Percentiles rank a stretch among this genome's conserved stretches.
Evolutionary conservation across 176 grass and related monocot genomes (phyloP).

Genomic region (Neostapfia colusana): DNA sequence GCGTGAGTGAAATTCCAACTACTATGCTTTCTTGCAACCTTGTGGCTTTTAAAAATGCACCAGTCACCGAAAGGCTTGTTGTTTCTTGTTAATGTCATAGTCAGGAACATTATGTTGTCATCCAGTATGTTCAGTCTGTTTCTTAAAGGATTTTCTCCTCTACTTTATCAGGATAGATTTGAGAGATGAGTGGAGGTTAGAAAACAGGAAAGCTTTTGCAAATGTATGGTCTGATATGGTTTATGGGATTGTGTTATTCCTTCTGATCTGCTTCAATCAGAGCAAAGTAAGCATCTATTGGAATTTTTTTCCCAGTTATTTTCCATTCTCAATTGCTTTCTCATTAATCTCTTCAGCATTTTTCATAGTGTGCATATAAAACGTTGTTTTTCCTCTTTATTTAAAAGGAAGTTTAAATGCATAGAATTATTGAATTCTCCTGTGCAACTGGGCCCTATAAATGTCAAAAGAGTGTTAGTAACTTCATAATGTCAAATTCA

Average conservation of each 20-base stretch:
- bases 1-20: slow-evolving; percentile 58
- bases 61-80: slow-evolving; percentile 23
- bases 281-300: slow-evolving; percentile 65
- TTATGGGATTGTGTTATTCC: slow-evolving; percentile 74
- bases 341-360: neutral
- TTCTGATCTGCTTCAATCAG: slow-evolving; percentile 88
- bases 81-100: slow-evolving; percentile 19
- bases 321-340: neutral
- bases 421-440: neutral
- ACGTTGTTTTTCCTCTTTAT: neutral
- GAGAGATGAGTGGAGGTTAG: slow-evolving; percentile 86
- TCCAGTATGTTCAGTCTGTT: slow-evolving; percentile 28
- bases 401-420: slow-evolving; percentile 2
- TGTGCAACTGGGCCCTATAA: neutral
- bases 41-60: slow-evolving; percentile 23
- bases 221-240: slow-evolving; percentile 93
- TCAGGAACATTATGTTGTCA: slow-evolving; percentile 9
- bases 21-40: slow-evolving; percentile 33
- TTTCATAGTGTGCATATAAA: slow-evolving; percentile 14
- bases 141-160: slow-evolving; percentile 36
- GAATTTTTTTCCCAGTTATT: neutral
- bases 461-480: neutral
- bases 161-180: slow-evolving; percentile 80
- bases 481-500: neutral
- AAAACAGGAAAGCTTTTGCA: slow-evolving; percentile 88